These are phyloP conservation scores for Diaporthe australafricana DNA, from an alignment of 2,329 filamentous ascomycete species.

Conservation along the genomic window DNA sequence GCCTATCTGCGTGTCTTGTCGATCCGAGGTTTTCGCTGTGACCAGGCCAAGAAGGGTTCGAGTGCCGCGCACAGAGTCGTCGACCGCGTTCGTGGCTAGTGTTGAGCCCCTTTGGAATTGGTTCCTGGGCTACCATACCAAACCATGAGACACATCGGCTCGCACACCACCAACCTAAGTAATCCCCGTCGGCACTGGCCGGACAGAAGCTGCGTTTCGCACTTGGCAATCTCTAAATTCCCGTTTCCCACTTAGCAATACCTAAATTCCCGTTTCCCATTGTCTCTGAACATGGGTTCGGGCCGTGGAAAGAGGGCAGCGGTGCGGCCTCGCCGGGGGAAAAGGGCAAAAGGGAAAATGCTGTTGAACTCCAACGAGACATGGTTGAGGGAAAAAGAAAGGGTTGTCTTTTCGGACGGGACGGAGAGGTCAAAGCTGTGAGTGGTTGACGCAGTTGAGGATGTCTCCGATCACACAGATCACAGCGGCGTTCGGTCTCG, in stretches of 20 bases:
- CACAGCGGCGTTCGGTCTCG: not conserved
- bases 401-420: slow-evolving; percentile 9
- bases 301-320: slow-evolving; percentile 11
- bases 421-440: slow-evolving; percentile 23
- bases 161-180: not conserved
- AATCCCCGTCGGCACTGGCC: not conserved
- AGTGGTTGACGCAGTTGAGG: slow-evolving; percentile 17
- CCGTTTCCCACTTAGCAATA: not conserved
- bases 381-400: slow-evolving; percentile 18
- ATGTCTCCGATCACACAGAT: not conserved
- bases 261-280: no score
- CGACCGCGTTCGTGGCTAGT: not conserved
- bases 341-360: not conserved
- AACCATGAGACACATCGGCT: not conserved
- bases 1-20: not conserved
- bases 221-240: not conserved
- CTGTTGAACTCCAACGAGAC: not conserved
- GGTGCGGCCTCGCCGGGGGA: not conserved
- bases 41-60: slow-evolving; percentile 21
- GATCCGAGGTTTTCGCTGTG: not conserved
- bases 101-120: slow-evolving; percentile 18
- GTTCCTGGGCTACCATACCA: not conserved
- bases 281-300: slow-evolving; percentile 3
- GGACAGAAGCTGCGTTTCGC: not conserved
- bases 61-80: slow-evolving; percentile 21